Conservation (phyloP, 371 early-diverging fungal genomes). For the Saksenaea oblongispora region DNA sequence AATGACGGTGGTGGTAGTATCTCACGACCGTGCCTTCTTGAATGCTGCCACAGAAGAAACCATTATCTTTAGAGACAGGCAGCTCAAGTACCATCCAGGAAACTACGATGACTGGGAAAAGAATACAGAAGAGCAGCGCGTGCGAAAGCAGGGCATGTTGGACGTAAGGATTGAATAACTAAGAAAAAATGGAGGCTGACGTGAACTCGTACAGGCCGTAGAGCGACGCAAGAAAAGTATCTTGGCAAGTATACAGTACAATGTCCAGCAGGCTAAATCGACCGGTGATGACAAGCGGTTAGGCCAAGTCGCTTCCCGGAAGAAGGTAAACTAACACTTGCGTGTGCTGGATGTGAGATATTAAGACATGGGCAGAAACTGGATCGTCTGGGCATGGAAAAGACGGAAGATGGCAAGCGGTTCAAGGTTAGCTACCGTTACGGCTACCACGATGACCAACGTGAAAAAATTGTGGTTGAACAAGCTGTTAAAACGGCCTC, state of each 20-base stretch:
- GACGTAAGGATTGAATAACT: constrained; percentile 34
- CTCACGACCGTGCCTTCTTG: constrained; percentile 82
- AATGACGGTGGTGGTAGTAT: constrained; percentile 72
- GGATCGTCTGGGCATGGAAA: constrained; percentile 65
- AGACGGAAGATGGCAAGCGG: constrained; percentile 63
- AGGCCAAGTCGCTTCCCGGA: constrained; percentile 70
- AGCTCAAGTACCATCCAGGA: constrained; percentile 70
- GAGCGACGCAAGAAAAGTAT: constrained; percentile 67
- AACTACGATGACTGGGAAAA: constrained; percentile 74
- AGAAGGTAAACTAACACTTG: constrained; percentile 66
- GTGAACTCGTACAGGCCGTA: constrained; percentile 23
- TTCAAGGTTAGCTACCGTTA: constrained; percentile 66
- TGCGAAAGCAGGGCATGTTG: constrained; percentile 47
- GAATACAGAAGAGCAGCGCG: constrained; percentile 62
- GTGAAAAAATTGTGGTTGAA: constrained; percentile 63
- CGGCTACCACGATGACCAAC: constrained; percentile 54
- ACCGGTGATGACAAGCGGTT: constrained; percentile 80
- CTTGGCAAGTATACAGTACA: constrained; percentile 63
- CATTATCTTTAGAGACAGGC: constrained; percentile 66
- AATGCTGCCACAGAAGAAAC: constrained; percentile 70
- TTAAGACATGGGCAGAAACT: constrained; percentile 36
- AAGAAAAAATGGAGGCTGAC: background rate
- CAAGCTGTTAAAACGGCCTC: constrained; percentile 47
- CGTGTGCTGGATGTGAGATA: no score
- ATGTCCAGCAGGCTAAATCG: constrained; percentile 65